Conservation (phyloP, 495 filamentous ascomycete species). For the Oleoguttula mirabilis region DNA sequence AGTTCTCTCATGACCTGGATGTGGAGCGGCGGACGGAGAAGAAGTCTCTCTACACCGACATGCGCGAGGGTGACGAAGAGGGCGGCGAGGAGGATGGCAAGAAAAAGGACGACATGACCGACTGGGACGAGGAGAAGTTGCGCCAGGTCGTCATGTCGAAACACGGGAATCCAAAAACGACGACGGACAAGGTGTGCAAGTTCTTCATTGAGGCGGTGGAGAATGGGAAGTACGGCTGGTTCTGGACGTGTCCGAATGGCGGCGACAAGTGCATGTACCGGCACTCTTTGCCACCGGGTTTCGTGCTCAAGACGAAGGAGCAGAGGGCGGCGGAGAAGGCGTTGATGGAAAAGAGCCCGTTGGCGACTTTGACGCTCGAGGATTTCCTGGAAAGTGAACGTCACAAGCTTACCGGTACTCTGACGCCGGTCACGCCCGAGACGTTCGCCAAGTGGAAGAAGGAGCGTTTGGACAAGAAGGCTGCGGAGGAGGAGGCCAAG, state of each 20-base stretch:
- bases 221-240: conserved; percentile 98
- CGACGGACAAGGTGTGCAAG: conserved; percentile 98
- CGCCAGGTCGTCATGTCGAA: conserved; percentile 83
- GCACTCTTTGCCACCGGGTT: conserved; percentile 90
- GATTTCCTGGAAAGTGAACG: conserved; percentile 93
- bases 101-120: conserved; percentile 83
- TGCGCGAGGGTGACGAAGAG: conserved; percentile 50
- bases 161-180: conserved; percentile 91
- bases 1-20: conserved; percentile 85
- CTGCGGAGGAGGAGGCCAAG: conserved; percentile 74
- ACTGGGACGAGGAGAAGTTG: conserved; percentile 97
- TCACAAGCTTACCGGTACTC: conserved; percentile 76
- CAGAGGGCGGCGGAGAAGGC: conserved; percentile 94
- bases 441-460: conserved; percentile 93
- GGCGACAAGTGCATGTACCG: conserved; percentile 98
- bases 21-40: conserved; percentile 86
- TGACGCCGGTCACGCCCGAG: conserved; percentile 89
- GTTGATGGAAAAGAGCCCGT: conserved; percentile 88
- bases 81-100: conserved; percentile 57
- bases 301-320: conserved; percentile 95
- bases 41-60: conserved; percentile 84
- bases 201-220: conserved; percentile 97
- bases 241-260: conserved; percentile 95
- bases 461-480: conserved; percentile 86
- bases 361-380: conserved; percentile 89